These are phyloP conservation scores for Dendrobium huoshanense DNA, from an alignment of 106 monocot genomes.

Conservation along the genomic window DNA sequence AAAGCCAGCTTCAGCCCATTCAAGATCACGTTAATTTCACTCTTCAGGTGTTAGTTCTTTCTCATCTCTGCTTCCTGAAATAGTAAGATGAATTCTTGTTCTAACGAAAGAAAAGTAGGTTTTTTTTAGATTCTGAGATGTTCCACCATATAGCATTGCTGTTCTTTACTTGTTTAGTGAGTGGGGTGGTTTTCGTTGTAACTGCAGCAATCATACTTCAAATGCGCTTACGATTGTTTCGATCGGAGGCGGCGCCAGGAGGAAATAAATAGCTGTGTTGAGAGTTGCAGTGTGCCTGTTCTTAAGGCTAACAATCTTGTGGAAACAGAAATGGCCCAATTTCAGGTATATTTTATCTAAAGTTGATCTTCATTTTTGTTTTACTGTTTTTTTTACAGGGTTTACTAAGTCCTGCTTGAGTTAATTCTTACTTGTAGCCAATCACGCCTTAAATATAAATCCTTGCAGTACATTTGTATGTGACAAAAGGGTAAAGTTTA, in stretches of 20 bases:
- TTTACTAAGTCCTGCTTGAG: no score
- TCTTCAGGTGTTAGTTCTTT: conserved; percentile 38
- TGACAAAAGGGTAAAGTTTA: no score
- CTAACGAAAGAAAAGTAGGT: neutral
- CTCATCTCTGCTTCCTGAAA: neutral
- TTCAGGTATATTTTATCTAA: conserved; percentile 47
- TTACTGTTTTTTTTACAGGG: neutral
- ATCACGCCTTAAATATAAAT: no score
- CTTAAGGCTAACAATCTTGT: conserved; percentile 93
- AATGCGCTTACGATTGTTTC: conserved; percentile 96
- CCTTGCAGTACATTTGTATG: no score
- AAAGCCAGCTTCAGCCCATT: conserved; percentile 51
- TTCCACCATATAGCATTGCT: neutral
- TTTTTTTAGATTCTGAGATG: neutral
- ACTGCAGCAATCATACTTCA: conserved; percentile 92
- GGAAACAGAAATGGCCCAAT: conserved; percentile 90
- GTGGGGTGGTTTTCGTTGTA: neutral
- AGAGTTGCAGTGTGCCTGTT: conserved; percentile 84
- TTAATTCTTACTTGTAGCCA: no score
- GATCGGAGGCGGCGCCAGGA: conserved; percentile 76
- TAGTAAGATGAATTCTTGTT: neutral
- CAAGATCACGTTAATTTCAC: conserved; percentile 83
- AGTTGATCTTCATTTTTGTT: neutral
- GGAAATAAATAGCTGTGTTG: conserved; percentile 79
- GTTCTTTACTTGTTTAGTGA: neutral